Evolutionary conservation across 2,329 filamentous ascomycete genomes (phyloP), one percentile per base, ranked within the genome.

Genomic region (Aspergillus luchuensis): DNA sequence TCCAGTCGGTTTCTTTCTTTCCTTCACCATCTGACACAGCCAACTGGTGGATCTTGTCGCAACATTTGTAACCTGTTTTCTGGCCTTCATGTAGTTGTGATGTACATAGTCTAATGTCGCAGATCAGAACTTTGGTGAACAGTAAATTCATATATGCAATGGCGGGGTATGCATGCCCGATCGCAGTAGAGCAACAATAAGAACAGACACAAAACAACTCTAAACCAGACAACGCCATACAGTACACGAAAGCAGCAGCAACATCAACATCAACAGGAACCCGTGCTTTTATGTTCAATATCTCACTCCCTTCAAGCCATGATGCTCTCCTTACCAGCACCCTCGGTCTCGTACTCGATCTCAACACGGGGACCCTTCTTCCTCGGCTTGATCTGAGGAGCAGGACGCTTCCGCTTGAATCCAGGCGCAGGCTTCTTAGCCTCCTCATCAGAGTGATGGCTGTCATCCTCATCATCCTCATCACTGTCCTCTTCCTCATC

Each of bases 271-370:
- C 33, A 59, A 39, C 33, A 45, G 25, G 28, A 56, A 38, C 45
- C 54, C 59, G 48, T 62, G 59, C 56, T 65, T 63, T 59, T 65
- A 52, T 58, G 47, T 50, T 48, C 51, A 36, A 30, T 17, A 50
- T 13, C 8, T 38, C 47, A 15, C 11, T 10, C 15, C 8, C 25
- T 15, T 59, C 70, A 80, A 48, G 77, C 78, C 67, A 78, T 68
- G 61, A 82, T 61, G 59, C 78, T 77, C 68, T 84, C 81, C 66
- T 81, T 80, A 49, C 80, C 82, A 69, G 85, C 85, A 57, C 82
- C 82, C 76, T 91, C 89, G 60, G 89, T 86, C 77, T 92, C 90
- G 74, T 91, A 90, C 78, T 94, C 90, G 76, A 91, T 91, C 79
- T 92, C 87, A 83, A 83, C 87, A 77, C 69, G 87, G 76, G 80